A percentile compares a stretch with the other conserved stretches of the same genome.
phyloP scores from a whole-genome alignment of 192 early-diverging fungal genomes.

The Funneliformis mosseae region DNA sequence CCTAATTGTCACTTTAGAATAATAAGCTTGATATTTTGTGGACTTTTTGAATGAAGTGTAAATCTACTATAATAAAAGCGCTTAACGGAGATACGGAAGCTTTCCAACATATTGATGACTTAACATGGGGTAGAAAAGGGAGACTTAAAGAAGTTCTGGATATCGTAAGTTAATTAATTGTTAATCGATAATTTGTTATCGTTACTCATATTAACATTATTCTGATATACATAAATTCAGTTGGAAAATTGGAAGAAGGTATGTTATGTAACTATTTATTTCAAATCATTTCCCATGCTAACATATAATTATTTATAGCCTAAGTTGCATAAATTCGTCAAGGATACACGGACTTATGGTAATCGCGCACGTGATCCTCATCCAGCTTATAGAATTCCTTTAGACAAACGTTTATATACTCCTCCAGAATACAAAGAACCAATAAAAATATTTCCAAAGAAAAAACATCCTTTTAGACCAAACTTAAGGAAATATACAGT shows the following conservation, averaged over 20 bases:
- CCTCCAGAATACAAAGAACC: constrained; percentile 26
- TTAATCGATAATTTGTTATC: not conserved
- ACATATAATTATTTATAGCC: not conserved
- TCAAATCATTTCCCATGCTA: not conserved
- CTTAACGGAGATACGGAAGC: constrained; percentile 32
- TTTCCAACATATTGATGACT: constrained; percentile 37
- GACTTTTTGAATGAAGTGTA: not conserved
- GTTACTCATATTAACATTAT: not conserved
- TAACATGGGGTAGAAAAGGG: constrained; percentile 39
- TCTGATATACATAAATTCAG: not conserved
- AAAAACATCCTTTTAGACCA: constrained; percentile 35
- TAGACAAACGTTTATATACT: constrained; percentile 37
- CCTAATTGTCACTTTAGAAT: too few species aligned
- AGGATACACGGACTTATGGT: constrained; percentile 35
- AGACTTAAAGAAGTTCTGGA: constrained; percentile 44
- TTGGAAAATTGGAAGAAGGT: not conserved
- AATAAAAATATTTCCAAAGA: not conserved
- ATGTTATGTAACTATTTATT: not conserved
- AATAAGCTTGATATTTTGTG: not conserved
- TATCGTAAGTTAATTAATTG: constrained; percentile 34
- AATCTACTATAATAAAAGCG: constrained; percentile 25
- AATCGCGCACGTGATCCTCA: constrained; percentile 35
- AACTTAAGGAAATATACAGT: constrained; percentile 37
- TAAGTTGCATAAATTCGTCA: constrained; percentile 39
- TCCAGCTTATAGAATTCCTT: constrained; percentile 35